These are phyloP conservation scores for Nicotiana rustica DNA, from an alignment of 305 asterid genomes.

Conservation along the genomic window DNA sequence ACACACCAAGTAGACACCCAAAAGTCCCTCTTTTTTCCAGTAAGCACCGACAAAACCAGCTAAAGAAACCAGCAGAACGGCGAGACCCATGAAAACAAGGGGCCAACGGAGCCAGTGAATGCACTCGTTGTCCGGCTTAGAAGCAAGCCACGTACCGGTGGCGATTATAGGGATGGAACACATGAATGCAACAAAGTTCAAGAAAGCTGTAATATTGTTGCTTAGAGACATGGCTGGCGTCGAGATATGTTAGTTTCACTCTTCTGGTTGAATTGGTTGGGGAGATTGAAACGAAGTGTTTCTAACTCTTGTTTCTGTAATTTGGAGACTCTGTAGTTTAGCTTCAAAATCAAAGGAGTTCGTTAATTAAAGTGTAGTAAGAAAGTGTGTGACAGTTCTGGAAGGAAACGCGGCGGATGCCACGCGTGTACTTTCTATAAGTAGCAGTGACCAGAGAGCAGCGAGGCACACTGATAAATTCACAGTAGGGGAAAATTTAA, in stretches of 20 bases:
- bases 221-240: constrained; percentile 68
- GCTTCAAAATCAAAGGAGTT: too few species aligned
- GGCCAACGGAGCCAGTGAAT: constrained; percentile 94
- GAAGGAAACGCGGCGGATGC: too few species aligned
- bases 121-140: constrained; percentile 86
- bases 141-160: constrained; percentile 85
- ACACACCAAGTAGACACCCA: constrained; percentile 70
- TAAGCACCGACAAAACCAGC: constrained; percentile 81
- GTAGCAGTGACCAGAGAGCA: too few species aligned
- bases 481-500: too few species aligned
- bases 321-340: too few species aligned
- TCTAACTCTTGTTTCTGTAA: too few species aligned
- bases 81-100: constrained; percentile 65
- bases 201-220: constrained; percentile 77
- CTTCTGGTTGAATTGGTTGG: too few species aligned
- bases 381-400: too few species aligned
- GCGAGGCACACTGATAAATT: too few species aligned
- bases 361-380: too few species aligned
- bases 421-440: too few species aligned
- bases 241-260: background rate
- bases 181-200: constrained; percentile 80
- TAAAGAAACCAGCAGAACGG: constrained; percentile 62
- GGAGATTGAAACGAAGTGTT: too few species aligned
- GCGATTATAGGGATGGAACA: constrained; percentile 85
- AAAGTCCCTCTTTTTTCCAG: constrained; percentile 72